Base-by-base conservation (phyloP, 768 basidiomycete species). In the Nidularia pulvinata region DNA sequence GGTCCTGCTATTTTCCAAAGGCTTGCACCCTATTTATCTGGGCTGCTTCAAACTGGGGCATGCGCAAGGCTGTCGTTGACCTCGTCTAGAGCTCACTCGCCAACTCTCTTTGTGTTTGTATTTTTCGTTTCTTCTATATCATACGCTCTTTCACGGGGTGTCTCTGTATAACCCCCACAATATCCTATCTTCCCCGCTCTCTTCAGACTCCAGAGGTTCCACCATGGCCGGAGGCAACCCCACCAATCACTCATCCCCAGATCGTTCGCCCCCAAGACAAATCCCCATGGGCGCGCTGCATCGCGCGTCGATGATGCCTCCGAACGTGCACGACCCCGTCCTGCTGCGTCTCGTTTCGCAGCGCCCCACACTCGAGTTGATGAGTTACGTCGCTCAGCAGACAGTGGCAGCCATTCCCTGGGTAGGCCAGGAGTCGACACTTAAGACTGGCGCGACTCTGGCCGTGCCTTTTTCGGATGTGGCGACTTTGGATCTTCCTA, bases 281-380 rank as follows among this genome's bases (percentile, higher is more conserved):
- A n/a, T 35, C 52, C 33, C 62, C 64, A 48, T 69, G 69, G 37
- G 37, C 37, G 37, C 37, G 53, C 73, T 77, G 54, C 86, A 90
- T 61, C 91, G 91, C 42, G 87, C 88, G 49, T 97, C 95, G 30
- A 91, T 97, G 62, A 67, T 94, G 50, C 89, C 89, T 57, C 74
- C 82, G 52, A 79, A 80, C 55, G 69, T 78, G 60, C 96, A 98
- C 77, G 85, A 93, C 72, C 88, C 88, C 22, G 83, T 82, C 56
- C 82, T 98, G 57, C 76, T 95, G 56, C 79, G 83, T 59, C 87
- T 98, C 59, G 79, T 98, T 74, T 75, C 81, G 58, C 83, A 80
- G 61, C 84, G 82, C 32, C 91, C 98, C 46, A 84, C 92, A 5
- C 74, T 79, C 65, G 90, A 93, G 54, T 95, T 98, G 89, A 83